Percentiles rank a stretch among this genome's conserved stretches.
Evolutionary conservation across 1,284 basidiomycete species (phyloP).

Genomic region (Tilletia setariae): DNA sequence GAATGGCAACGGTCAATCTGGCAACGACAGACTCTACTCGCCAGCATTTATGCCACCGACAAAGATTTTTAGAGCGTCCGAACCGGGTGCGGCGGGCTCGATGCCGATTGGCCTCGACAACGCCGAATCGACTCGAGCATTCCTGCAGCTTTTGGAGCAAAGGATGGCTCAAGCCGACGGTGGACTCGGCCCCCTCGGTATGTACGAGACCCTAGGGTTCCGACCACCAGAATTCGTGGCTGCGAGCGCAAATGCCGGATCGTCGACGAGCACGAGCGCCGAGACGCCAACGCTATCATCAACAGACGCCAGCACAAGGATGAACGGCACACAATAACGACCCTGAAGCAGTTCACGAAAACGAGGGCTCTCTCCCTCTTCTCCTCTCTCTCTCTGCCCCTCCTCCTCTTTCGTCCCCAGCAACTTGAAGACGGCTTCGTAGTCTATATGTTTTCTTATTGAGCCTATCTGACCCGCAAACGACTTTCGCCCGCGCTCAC

Average conservation of each 20-base stretch:
- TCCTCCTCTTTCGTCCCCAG: no score
- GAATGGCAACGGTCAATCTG: slow-evolving; percentile 20
- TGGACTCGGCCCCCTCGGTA: slow-evolving; percentile 1
- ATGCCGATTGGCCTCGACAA: slow-evolving; percentile 15
- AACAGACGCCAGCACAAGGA: no score
- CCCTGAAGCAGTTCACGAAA: no score
- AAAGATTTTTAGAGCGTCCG: slow-evolving; percentile 20
- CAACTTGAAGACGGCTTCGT: no score
- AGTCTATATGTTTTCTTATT: no score
- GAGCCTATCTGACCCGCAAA: no score
- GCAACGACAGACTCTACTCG: not conserved
- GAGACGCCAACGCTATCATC: no score
- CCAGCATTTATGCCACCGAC: slow-evolving; percentile 3
- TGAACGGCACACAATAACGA: no score
- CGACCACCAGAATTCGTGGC: slow-evolving; percentile 25
- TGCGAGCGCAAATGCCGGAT: slow-evolving; percentile 33
- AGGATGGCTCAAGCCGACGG: not conserved
- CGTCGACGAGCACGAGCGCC: not conserved
- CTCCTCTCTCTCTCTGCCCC: no score
- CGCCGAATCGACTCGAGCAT: not conserved
- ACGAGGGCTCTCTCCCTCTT: no score
- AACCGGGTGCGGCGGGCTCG: not conserved
- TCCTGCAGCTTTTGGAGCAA: slow-evolving; percentile 13
- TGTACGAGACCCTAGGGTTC: slow-evolving; percentile 15
- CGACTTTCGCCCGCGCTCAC: no score